Conservation (phyloP, 2,329 filamentous ascomycete genomes). For the Zymoseptoria ardabiliae region DNA sequence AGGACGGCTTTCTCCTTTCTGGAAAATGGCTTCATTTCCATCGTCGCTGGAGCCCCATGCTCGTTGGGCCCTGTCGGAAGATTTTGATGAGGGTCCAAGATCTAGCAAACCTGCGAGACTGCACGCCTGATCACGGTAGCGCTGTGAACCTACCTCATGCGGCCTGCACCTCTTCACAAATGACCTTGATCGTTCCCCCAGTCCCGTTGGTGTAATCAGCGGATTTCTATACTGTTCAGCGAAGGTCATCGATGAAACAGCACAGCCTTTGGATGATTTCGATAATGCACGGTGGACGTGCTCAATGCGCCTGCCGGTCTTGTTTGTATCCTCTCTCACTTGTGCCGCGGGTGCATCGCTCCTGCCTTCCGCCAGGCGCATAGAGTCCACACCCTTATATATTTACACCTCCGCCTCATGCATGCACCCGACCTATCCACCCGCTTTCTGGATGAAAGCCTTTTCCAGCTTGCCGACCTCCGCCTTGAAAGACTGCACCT, state of each 20-base stretch:
- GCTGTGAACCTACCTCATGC: too few relatives aligned
- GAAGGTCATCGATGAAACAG: neutral
- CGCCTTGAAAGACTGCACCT: slow-evolving; percentile 83
- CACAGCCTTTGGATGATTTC: neutral
- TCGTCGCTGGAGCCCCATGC: too few relatives aligned
- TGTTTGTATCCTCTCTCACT: neutral
- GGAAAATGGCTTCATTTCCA: too few relatives aligned
- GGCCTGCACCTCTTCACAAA: too few relatives aligned
- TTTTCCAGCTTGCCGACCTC: slow-evolving; percentile 83
- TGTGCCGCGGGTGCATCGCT: neutral
- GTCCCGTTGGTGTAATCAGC: neutral
- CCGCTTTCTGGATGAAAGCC: slow-evolving; percentile 78
- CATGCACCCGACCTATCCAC: slow-evolving; percentile 33
- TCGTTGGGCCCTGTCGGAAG: too few relatives aligned
- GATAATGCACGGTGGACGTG: neutral
- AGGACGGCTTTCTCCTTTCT: too few relatives aligned
- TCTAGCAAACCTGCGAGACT: too few relatives aligned
- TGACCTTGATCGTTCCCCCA: too few relatives aligned
- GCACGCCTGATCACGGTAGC: too few relatives aligned
- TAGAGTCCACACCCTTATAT: slow-evolving; percentile 2
- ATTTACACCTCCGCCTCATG: slow-evolving; percentile 1
- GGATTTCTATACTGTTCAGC: neutral
- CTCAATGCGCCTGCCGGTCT: neutral
- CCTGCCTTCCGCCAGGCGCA: neutral
- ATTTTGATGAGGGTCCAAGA: too few relatives aligned